Conservation (phyloP, 2,329 filamentous ascomycete species). For the Corinectria fuckeliana region DNA sequence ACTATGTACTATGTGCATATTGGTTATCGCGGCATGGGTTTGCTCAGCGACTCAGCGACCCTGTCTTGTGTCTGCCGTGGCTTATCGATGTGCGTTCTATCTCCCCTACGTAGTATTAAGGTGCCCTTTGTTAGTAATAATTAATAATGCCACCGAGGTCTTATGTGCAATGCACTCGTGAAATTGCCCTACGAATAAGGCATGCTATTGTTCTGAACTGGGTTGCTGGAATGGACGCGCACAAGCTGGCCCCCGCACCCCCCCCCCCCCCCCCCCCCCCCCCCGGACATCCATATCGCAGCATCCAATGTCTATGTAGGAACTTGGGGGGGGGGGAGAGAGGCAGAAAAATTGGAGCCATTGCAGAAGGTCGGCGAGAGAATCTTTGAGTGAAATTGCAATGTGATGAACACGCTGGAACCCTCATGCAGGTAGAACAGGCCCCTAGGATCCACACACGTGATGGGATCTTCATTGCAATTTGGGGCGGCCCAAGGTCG, state of each 20-base stretch:
- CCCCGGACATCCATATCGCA: not conserved
- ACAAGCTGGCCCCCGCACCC: not conserved
- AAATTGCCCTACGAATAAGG: not conserved
- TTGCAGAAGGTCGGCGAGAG: slow-evolving; percentile 1
- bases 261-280: too few species aligned
- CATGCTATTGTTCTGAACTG: slow-evolving; percentile 4
- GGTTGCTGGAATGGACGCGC: slow-evolving; percentile 5
- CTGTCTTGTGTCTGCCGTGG: not conserved
- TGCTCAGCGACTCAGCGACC: not conserved
- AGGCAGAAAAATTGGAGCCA: slow-evolving; percentile 7
- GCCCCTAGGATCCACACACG: slow-evolving; percentile 34
- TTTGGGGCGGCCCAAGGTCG: slow-evolving; percentile 18
- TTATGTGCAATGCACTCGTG: slow-evolving; percentile 5
- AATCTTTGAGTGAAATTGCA: slow-evolving; percentile 11
- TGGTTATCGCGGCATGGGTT: not conserved
- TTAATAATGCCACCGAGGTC: not conserved
- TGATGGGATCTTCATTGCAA: slow-evolving; percentile 39
- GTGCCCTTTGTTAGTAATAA: too few species aligned
- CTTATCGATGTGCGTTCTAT: not conserved
- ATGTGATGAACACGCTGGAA: slow-evolving; percentile 9
- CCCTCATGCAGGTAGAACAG: slow-evolving; percentile 14
- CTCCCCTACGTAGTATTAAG: too few species aligned
- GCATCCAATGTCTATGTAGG: slow-evolving; percentile 3
- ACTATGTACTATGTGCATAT: too few species aligned
- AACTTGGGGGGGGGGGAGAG: not conserved